Evolutionary conservation across 768 basidiomycete species (phyloP), one percentile per base, ranked within the genome.

Genomic region (Pleurotus pulmonarius): DNA sequence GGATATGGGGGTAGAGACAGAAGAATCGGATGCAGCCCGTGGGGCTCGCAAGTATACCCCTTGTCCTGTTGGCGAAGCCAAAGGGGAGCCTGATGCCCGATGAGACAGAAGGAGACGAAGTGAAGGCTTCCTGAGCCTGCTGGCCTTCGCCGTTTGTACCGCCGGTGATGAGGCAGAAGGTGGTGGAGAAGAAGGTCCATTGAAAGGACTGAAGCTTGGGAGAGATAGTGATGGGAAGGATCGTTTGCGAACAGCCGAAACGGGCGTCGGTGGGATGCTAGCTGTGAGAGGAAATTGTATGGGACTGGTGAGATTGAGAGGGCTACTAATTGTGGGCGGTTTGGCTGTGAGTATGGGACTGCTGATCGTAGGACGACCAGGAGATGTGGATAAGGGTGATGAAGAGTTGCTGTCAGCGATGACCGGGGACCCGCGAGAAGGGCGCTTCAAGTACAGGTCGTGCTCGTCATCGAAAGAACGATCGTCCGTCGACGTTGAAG

Each of bases 71-170:
- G 40, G 58, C 55, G 46, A 66, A 46, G 66, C 64, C 22, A 69
- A 67, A 45, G 81, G 62, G 3, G 82, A 75, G 20, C 85, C 80
- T 2, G 74, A 69, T 5, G 86, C 83, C 47, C 78, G 80, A 71
- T 86, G 88, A 29, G 85, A 76, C 67, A 90, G 87, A 16, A 90
- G 73, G 15, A 88, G 70, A 49, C 83, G 83, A 56, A 90, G 69
- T 2, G 88, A 90, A 0, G 90, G 86, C 49, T 85, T 87, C 69
- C 87, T 89, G 57, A 77, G 52, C 63, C 75, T 66, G 56, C 72
- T 75, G 54, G 66, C 67, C 22, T 70, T 65, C 46, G 66, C 61
- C 26, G 67, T 52, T 58, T 65, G 13, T 65, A 65, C 58, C 15
- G 65, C 58, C 64, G 59, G 60, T 61, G 71, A 63, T 56, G 67